A percentile compares a stretch with the other conserved stretches of the same genome.
phyloP scores from a whole-genome alignment of 768 basidiomycete genomes.

The Panaeolus papilionaceus region DNA sequence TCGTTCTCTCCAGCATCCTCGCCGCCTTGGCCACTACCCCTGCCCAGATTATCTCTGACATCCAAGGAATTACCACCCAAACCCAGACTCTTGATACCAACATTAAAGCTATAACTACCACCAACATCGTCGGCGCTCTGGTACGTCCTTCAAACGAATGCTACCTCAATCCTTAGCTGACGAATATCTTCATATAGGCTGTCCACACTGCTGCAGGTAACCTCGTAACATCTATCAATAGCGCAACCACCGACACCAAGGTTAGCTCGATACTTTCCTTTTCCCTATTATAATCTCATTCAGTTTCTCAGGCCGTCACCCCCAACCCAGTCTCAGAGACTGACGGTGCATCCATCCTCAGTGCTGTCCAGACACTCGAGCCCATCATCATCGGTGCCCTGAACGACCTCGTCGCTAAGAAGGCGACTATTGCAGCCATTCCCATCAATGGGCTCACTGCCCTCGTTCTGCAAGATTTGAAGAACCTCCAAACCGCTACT shows the following conservation, averaged over 20 bases:
- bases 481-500: constrained; percentile 33
- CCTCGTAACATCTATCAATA: constrained; percentile 29
- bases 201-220: constrained; percentile 33
- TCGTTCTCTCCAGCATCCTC: constrained; percentile 35
- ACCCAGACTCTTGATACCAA: constrained; percentile 35
- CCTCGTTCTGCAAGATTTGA: constrained; percentile 28
- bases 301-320: constrained; percentile 3
- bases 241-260: constrained; percentile 34
- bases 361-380: constrained; percentile 23
- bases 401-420: constrained; percentile 31
- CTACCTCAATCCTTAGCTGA: background rate
- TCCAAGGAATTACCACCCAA: constrained; percentile 32
- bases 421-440: constrained; percentile 30
- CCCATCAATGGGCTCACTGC: constrained; percentile 23
- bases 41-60: constrained; percentile 38
- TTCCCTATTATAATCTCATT: background rate
- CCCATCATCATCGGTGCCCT: constrained; percentile 28
- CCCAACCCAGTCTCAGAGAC: constrained; percentile 30
- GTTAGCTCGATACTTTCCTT: constrained; percentile 22
- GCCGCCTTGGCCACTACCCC: constrained; percentile 33
- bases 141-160: background rate
- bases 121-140: constrained; percentile 31
- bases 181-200: constrained; percentile 19
- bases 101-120: constrained; percentile 35
- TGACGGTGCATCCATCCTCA: constrained; percentile 32